A percentile compares a stretch with the other conserved stretches of the same genome.
Evolutionary conservation across 2,329 filamentous ascomycete species (phyloP).

Genomic region (Leptosphaerulina australis): DNA sequence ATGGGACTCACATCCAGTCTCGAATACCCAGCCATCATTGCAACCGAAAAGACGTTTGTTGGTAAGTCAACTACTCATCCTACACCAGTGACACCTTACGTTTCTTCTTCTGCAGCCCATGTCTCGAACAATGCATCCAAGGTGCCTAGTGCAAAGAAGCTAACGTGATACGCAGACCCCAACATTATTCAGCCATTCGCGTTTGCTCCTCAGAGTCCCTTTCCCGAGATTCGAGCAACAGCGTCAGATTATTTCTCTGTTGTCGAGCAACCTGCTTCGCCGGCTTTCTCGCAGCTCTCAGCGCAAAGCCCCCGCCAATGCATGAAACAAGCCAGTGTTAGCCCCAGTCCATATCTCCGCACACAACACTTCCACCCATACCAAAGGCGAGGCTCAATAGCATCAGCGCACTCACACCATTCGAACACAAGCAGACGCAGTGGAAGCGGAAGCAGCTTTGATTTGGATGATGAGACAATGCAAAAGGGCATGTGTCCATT

Average conservation of each 20-base stretch:
- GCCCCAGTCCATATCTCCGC: conserved; percentile 71
- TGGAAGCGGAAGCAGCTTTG: conserved; percentile 48
- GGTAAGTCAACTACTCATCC: conserved; percentile 56
- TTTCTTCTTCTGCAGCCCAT: conserved; percentile 23
- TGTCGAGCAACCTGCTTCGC: conserved; percentile 63
- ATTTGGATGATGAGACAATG: conserved; percentile 58
- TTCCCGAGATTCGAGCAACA: conserved; percentile 49
- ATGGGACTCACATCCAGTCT: conserved; percentile 66
- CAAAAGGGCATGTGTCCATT: conserved; percentile 77
- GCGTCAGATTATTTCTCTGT: conserved; percentile 51
- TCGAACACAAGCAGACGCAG: conserved; percentile 63
- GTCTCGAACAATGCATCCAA: conserved; percentile 36
- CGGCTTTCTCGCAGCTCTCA: conserved; percentile 64
- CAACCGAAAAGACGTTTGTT: conserved; percentile 56
- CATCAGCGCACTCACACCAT: conserved; percentile 71
- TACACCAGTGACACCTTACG: conserved; percentile 8
- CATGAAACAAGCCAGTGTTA: conserved; percentile 65
- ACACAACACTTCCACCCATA: conserved; percentile 62
- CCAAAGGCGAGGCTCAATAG: conserved; percentile 69
- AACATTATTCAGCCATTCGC: conserved; percentile 62
- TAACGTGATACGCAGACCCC: conserved; percentile 56
- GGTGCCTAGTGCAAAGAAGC: conserved; percentile 28
- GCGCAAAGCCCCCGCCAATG: conserved; percentile 52
- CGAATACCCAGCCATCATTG: conserved; percentile 57
- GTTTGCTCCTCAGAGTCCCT: conserved; percentile 50